These are phyloP conservation scores for Russula ochroleuca DNA, from an alignment of 768 basidiomycete genomes.

Conservation along the genomic window DNA sequence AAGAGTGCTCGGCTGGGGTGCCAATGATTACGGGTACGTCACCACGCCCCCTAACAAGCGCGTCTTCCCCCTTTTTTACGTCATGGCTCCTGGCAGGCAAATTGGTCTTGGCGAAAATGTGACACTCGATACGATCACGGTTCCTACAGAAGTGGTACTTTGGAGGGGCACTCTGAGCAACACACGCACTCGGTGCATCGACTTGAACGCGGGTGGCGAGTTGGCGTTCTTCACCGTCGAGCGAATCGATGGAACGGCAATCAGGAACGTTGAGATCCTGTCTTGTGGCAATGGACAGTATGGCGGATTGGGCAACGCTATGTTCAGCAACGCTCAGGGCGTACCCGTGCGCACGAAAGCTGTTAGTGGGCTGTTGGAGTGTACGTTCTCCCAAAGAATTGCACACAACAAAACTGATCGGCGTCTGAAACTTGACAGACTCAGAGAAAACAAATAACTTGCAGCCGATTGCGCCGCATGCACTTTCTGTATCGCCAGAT, in stretches of 20 bases:
- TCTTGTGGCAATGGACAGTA: constrained; percentile 82
- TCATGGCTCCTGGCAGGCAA: constrained; percentile 48
- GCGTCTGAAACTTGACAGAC: constrained; percentile 40
- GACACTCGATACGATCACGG: constrained; percentile 61
- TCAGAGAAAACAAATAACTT: constrained; percentile 58
- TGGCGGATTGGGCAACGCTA: constrained; percentile 67
- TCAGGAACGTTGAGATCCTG: constrained; percentile 51
- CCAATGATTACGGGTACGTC: constrained; percentile 76
- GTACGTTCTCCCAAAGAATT: constrained; percentile 42
- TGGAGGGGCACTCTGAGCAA: constrained; percentile 51
- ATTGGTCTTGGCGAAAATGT: constrained; percentile 69
- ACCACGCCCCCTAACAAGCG: neutral
- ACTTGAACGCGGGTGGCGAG: constrained; percentile 70
- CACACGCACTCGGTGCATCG: constrained; percentile 55
- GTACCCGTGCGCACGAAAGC: constrained; percentile 69
- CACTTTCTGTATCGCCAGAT: constrained; percentile 63
- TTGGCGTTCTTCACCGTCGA: constrained; percentile 75
- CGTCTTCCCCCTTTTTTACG: neutral
- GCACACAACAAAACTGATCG: neutral
- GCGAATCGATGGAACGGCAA: constrained; percentile 38
- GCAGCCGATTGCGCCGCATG: constrained; percentile 58
- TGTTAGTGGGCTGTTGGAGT: constrained; percentile 82
- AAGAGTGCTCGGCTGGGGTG: constrained; percentile 82
- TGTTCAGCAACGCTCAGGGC: constrained; percentile 67
- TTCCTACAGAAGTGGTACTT: constrained; percentile 82